These are phyloP conservation scores for Boletus speciosus DNA, from an alignment of 768 basidiomycete species.

Conservation along the genomic window DNA sequence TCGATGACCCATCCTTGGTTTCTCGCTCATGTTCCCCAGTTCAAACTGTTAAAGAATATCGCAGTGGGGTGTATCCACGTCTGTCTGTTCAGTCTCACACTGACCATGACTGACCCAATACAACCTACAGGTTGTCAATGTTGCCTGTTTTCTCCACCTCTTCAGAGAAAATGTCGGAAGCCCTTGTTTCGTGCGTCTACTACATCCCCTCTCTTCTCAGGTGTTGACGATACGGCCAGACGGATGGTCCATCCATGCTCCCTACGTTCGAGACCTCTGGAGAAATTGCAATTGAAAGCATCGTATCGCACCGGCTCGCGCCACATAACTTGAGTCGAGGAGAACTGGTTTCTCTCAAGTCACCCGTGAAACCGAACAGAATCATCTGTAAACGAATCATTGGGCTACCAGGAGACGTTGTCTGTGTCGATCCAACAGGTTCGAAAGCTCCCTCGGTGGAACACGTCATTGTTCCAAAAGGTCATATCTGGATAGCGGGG, in stretches of 20 bases:
- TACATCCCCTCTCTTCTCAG: neutral
- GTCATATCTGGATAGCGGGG: constrained; percentile 87
- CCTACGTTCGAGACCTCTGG: constrained; percentile 62
- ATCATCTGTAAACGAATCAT: constrained; percentile 86
- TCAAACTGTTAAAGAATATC: constrained; percentile 19
- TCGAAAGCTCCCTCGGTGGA: constrained; percentile 57
- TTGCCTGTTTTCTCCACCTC: constrained; percentile 57
- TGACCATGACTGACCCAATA: neutral
- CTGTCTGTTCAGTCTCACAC: constrained; percentile 1
- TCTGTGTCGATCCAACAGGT: constrained; percentile 87
- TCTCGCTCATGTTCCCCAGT: constrained; percentile 7
- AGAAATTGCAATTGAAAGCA: constrained; percentile 63
- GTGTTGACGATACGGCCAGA: constrained; percentile 37
- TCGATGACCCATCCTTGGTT: constrained; percentile 17
- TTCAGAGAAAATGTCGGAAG: constrained; percentile 60
- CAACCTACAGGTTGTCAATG: constrained; percentile 49
- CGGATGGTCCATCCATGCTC: constrained; percentile 75
- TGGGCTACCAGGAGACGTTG: constrained; percentile 83
- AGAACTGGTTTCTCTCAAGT: constrained; percentile 69
- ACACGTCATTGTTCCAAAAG: constrained; percentile 76
- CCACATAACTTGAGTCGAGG: constrained; percentile 59
- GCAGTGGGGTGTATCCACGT: constrained; percentile 29
- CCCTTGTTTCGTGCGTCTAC: constrained; percentile 45
- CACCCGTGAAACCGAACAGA: constrained; percentile 63
- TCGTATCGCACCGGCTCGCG: constrained; percentile 49